Evolutionary conservation across 108 stramenopile species (phyloP).

Genomic region (Parmales sp.): DNA sequence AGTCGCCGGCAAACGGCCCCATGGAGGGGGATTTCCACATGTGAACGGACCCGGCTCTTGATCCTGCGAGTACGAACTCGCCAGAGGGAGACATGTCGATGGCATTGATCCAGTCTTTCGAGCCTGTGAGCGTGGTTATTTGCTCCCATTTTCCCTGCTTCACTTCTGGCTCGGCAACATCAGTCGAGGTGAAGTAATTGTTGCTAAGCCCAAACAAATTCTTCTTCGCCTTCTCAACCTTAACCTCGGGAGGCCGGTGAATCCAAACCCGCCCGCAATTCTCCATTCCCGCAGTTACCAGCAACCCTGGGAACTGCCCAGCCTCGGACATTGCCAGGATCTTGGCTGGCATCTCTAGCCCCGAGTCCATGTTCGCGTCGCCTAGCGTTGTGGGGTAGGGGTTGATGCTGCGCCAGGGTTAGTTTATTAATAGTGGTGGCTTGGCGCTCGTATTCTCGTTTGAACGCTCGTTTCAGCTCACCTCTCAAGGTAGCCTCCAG

Average conservation of each 20-base stretch:
- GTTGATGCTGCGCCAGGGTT: too few relatives aligned
- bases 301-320: background rate
- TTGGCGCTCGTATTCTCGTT: too few relatives aligned
- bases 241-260: background rate
- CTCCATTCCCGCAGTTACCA: background rate
- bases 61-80: background rate
- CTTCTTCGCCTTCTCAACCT: background rate
- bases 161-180: background rate
- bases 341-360: too few relatives aligned
- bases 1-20: conserved; percentile 3
- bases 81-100: background rate
- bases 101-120: background rate
- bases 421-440: too few relatives aligned
- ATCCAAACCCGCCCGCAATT: background rate
- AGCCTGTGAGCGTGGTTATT: background rate
- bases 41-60: background rate
- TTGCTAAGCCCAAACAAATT: background rate
- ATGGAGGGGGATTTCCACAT: background rate
- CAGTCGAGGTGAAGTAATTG: background rate
- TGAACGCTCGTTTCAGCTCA: too few relatives aligned
- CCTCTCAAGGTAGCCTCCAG: too few relatives aligned
- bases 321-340: too few relatives aligned
- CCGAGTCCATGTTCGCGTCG: too few relatives aligned
- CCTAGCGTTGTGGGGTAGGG: too few relatives aligned
- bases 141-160: background rate